A percentile compares a stretch with the other conserved stretches of the same genome.
These are phyloP conservation scores for Aspergillus sp. DNA, from an alignment of 2,329 filamentous ascomycete species.

Conservation along the genomic window DNA sequence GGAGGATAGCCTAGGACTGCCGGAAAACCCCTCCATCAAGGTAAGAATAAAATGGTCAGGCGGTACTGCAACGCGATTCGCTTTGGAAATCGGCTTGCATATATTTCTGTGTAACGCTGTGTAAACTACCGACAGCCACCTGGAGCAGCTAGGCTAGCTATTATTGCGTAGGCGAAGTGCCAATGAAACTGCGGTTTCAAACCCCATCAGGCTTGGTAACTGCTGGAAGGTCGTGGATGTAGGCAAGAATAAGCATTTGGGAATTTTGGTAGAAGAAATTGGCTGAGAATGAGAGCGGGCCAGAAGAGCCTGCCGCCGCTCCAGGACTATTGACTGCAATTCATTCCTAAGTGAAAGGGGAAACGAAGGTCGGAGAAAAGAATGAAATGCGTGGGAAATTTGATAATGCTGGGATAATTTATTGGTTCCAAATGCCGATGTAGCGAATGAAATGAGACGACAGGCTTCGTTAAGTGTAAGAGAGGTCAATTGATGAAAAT, in stretches of 20 bases:
- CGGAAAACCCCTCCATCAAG: conserved; percentile 3
- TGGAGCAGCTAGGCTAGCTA: not conserved
- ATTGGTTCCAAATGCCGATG: not conserved
- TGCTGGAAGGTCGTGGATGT: not conserved
- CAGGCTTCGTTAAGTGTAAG: too few species aligned
- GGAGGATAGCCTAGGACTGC: not conserved
- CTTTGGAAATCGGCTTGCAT: not conserved
- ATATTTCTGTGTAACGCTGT: not conserved
- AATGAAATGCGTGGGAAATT: not conserved
- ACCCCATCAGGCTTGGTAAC: conserved; percentile 10
- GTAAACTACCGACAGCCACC: not conserved
- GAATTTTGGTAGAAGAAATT: not conserved
- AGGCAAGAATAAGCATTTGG: not conserved
- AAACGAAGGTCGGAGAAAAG: not conserved
- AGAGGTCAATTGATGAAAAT: not conserved
- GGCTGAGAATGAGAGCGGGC: not conserved
- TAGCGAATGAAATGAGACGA: not conserved
- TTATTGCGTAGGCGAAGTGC: conserved; percentile 3
- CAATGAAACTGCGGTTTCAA: conserved; percentile 8
- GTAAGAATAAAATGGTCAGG: not conserved
- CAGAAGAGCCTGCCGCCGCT: not conserved
- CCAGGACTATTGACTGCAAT: not conserved
- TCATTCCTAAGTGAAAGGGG: not conserved
- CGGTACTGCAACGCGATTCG: not conserved
- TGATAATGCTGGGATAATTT: not conserved